Conservation (phyloP, 352 stramenopile species). For the Pythium insidiosum region DNA sequence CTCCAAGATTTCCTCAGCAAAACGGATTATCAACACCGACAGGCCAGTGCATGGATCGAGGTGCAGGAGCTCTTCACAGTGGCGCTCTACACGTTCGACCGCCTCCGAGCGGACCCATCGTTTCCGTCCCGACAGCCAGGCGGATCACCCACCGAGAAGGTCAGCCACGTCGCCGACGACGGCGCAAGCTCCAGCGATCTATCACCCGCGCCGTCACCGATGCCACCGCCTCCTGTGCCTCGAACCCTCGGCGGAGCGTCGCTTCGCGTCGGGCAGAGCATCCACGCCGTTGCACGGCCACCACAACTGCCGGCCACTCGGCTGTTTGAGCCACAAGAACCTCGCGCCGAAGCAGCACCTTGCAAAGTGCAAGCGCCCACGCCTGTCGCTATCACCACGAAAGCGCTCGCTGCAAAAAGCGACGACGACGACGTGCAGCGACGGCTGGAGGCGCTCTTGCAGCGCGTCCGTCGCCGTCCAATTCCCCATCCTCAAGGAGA, state of each 20-base stretch:
- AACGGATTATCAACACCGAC: neutral
- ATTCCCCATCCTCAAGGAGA: too few relatives aligned
- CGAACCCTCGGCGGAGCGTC: conserved; percentile 4
- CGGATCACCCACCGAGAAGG: neutral
- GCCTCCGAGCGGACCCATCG: conserved; percentile 2
- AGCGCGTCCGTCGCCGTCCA: too few relatives aligned
- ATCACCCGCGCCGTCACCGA: conserved; percentile 11
- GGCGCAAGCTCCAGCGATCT: neutral
- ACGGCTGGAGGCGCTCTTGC: neutral
- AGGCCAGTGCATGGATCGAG: conserved; percentile 3
- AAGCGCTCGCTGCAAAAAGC: neutral
- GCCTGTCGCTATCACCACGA: too few relatives aligned
- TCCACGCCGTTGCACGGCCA: neutral
- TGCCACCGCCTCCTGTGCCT: conserved; percentile 12
- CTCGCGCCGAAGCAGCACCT: too few relatives aligned
- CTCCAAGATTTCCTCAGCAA: conserved; percentile 5
- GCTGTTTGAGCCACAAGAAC: neutral
- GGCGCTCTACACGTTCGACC: conserved; percentile 4
- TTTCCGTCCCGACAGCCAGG: neutral
- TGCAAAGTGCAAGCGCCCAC: too few relatives aligned
- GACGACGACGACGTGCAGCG: neutral
- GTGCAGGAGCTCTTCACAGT: conserved; percentile 11
- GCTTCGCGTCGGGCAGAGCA: neutral
- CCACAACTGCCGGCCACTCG: neutral
- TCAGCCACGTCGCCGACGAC: neutral